Evolutionary conservation across 129 eudicot genomes (phyloP), one percentile per base, ranked within the genome.

Genomic region (Helianthus annuus): DNA sequence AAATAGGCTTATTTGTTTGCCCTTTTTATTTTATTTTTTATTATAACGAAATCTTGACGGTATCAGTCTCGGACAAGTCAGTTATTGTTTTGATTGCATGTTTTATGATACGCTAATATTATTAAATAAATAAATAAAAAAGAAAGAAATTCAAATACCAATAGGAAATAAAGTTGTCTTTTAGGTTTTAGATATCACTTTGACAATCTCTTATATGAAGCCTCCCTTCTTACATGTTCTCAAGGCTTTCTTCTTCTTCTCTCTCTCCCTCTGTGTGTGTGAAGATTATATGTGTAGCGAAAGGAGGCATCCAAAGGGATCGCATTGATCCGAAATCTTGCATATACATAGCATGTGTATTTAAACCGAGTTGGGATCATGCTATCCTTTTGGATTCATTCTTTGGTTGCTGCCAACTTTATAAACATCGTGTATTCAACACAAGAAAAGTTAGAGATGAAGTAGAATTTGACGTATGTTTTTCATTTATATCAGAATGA

Each of bases 241-340:
- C 65, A 65, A 68, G 58, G 71, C 84, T 72, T 59, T 51, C 22
- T 66, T 40, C 57, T 78, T 63, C 79, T 70, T 64, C 56, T 3
- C 42, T 27, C 13, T 55, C 24, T 34, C 49, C 16, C 46, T 36
- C 15, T 15, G 32, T 65, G 29, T 22, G 22, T 40, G 57, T 10
- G 76, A 14, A 11, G 66, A 59, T 52, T 65, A 64, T 59, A 57
- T 62, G 78, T 62, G 96, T 78, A 72, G 71, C 93, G 71, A 32
- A 71, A 79, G 93, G 82, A 90, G 53, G 96, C 79, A 88, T 90
- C 96, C 96, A 90, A 90, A 91, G 97, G 96, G 95, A 88, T 88
- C 95, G 96, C 96, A 91, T 91, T 91, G 97, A 91, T 91, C 97
- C 97, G 71, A 69, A 62, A 36, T 74, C 79, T 27, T 2, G 36